Evolutionary conservation across 768 basidiomycete species (phyloP).

Genomic region (Russula foetens): DNA sequence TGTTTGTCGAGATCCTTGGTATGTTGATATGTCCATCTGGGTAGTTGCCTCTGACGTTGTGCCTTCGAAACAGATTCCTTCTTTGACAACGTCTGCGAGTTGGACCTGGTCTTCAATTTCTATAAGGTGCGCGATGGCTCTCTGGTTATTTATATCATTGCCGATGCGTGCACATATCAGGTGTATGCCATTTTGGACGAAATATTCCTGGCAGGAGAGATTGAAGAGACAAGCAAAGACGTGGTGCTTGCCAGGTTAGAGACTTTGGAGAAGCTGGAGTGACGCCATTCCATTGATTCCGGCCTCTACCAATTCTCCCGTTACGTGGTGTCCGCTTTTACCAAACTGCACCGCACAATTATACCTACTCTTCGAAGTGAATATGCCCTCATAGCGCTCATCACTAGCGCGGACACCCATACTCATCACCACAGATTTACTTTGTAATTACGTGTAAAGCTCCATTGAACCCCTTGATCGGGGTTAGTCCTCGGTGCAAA

Average conservation of each 20-base stretch:
- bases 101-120: slow-evolving; percentile 98
- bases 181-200: slow-evolving; percentile 98
- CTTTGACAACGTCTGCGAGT: slow-evolving; percentile 98
- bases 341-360: too few relatives aligned
- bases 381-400: too few relatives aligned
- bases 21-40: slow-evolving; percentile 23
- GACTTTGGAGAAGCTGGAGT: slow-evolving; percentile 90
- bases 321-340: background rate
- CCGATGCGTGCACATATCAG: slow-evolving; percentile 31
- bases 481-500: background rate
- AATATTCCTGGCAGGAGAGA: slow-evolving; percentile 95
- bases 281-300: slow-evolving; percentile 19
- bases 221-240: slow-evolving; percentile 96
- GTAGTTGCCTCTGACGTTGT: slow-evolving; percentile 3
- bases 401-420: background rate
- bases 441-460: background rate
- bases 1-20: slow-evolving; percentile 98
- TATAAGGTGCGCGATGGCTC: slow-evolving; percentile 59
- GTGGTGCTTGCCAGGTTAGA: slow-evolving; percentile 89
- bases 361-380: background rate
- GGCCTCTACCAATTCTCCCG: background rate
- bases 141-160: background rate
- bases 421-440: background rate
- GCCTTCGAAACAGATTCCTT: slow-evolving; percentile 65
- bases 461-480: background rate